Base-by-base conservation (phyloP, 768 basidiomycete genomes). In the Suillus luteus region DNA sequence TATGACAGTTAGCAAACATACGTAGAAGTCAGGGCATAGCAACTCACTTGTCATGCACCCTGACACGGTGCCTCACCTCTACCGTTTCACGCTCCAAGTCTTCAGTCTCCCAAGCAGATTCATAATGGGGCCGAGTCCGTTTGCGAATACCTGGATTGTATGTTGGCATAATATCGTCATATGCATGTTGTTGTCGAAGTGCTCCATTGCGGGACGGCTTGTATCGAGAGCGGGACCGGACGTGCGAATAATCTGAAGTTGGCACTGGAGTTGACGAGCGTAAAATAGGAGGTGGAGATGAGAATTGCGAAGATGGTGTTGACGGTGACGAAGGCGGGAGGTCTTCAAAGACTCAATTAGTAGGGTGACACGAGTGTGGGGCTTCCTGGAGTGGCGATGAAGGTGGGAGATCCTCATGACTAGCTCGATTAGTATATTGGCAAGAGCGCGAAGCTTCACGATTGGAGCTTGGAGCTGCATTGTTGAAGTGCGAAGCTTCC, bases 251-350 rank as follows among this genome's bases (percentile, higher is more conserved):
- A 48, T 24, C 22, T 14, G 22, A 24, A 0, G 46, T 24, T 22
- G 46, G 22, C 22, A 48, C 22, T 0, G 46, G 22, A 48, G 22
- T 48, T 48, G 46, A 48, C 2, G 12, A 14, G 22, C 46, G 2
- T 48, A 12, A 48, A 48, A 48, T 48, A 48, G 46, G 46, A 48
- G 46, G 46, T 22, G 46, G 46, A 48, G 46, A 48, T 11, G 1
- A 48, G 22, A 48, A 48, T 14, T 48, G 46, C 22, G 12, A 48
- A 48, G 46, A 48, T 48, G 46, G 46, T 48, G 46, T 48, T 48
- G 46, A 14, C 4, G 6, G 46, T 24, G 46, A 48, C 2, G 6
- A 48, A 48, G 46, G 46, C 7, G 2, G 22, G 48, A 49, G 48
- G 22, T 48, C 22, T 1, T 48, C 48, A 48, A 48, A 48, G 48